Evolutionary conservation across 169 alveolate genomes (phyloP).

Genomic region (Theileria orientalis): DNA sequence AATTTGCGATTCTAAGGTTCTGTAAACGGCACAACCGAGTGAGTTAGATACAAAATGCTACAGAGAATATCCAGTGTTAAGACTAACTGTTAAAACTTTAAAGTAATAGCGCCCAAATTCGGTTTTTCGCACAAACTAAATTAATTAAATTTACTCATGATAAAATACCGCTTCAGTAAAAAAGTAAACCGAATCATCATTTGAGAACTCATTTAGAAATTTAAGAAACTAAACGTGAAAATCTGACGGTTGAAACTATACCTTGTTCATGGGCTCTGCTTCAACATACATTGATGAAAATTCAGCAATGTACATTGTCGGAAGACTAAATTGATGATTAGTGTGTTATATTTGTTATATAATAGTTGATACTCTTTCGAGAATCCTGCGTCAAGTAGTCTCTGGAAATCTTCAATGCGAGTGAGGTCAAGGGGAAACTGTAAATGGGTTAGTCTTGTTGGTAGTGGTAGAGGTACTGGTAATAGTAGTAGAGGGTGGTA

Average conservation of each 20-base stretch:
- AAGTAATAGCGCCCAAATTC: not conserved
- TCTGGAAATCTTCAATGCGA: not conserved
- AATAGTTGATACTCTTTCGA: not conserved
- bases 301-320: slow-evolving; percentile 4
- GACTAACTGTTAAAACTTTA: not conserved
- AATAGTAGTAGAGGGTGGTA: not conserved
- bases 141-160: not conserved
- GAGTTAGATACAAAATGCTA: not conserved
- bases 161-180: not conserved
- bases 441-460: not conserved
- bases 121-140: not conserved
- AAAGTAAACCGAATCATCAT: not conserved
- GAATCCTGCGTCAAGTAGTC: not conserved
- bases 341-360: too few species aligned
- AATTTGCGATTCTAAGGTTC: not conserved
- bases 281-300: not conserved
- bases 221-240: not conserved
- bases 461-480: too few species aligned
- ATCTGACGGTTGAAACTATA: not conserved
- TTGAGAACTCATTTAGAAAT: not conserved
- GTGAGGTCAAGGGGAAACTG: slow-evolving; percentile 5
- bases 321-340: not conserved
- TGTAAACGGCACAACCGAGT: not conserved
- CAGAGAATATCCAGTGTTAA: not conserved
- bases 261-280: not conserved